Base-by-base conservation (phyloP, 2,329 filamentous ascomycete genomes). In the Fusarium citri region DNA sequence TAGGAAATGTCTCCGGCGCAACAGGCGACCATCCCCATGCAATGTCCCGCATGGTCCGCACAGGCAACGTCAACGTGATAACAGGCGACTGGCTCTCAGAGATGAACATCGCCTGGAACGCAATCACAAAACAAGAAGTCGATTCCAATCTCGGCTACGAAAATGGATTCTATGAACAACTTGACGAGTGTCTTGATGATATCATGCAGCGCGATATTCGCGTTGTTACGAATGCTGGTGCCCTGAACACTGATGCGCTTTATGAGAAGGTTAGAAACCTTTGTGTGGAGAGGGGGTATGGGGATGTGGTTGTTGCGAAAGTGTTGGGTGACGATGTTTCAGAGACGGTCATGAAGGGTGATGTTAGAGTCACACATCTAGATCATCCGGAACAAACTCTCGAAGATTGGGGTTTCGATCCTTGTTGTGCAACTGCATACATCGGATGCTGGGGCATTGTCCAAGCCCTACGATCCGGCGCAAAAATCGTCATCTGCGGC, bases 361-460 rank as follows among this genome's bases (percentile, higher is more conserved):
- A 51, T 15, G 42, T 69, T 6, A 58, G 50, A 1, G 71, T 78
- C 8, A 68, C 68, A 1, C 76, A 79, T 22, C 45, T 78, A 4
- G 77, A 79, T 22, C 77, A 79, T 18, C 75, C 75, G 1, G 75
- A 78, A 26, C 63, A 69, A 30, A 75, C 58, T 0, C 66, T 79
- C 30, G 70, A 77, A 4, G 69, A 76, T 2, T 79, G 77, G 77
- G 70, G 59, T 0, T 76, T 76, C 23, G 71, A 66, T 5, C 75
- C 77, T 0, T 66, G 73, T 5, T 76, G 71, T 12, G 77, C 74
- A 9, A 75, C 72, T 8, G 84, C 81, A 6, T 87, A 88, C 61
- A 80, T 87, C 4, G 87, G 87, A 1, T 83, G 83, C 16, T 77
- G 83, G 57, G 84, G 80, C 6, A 86, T 87, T 16, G 78, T 80